A percentile compares a stretch with the other conserved stretches of the same genome.
These are phyloP conservation scores for Cymbopogon citratus DNA, from an alignment of 176 grass and related monocot species.

Conservation along the genomic window DNA sequence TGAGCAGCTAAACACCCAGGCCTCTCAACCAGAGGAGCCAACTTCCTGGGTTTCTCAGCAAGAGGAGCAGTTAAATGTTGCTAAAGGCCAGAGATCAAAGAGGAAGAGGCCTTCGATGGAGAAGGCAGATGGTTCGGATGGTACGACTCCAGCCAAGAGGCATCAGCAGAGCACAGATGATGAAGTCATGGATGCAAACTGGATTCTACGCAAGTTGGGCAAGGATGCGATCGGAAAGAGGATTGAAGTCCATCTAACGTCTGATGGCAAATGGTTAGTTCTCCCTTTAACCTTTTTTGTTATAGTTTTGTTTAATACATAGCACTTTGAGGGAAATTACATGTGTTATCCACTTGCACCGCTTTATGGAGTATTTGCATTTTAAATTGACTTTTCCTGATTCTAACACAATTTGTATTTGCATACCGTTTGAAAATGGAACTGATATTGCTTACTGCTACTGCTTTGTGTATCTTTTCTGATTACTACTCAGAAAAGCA, in stretches of 20 bases:
- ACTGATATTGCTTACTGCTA: background rate
- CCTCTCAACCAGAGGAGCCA: conserved; percentile 41
- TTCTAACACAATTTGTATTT: too few species aligned
- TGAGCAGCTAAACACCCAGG: conserved; percentile 60
- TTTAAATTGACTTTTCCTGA: background rate
- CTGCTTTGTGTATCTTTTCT: background rate
- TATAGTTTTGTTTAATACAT: background rate
- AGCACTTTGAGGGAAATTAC: background rate
- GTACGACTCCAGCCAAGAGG: conserved; percentile 35
- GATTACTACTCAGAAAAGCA: background rate
- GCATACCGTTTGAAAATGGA: background rate
- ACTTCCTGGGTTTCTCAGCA: conserved; percentile 47
- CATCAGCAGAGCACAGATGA: conserved; percentile 38
- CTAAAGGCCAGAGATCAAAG: conserved; percentile 97
- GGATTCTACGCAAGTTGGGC: conserved; percentile 86
- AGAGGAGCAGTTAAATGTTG: conserved; percentile 61
- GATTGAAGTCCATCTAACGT: conserved; percentile 63
- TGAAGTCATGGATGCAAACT: conserved; percentile 71
- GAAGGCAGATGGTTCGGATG: conserved; percentile 47
- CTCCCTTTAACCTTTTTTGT: background rate
- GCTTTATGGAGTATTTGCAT: background rate
- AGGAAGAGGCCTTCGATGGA: conserved; percentile 79
- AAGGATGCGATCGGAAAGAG: conserved; percentile 87
- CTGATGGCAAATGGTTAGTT: conserved; percentile 63
- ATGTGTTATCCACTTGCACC: background rate